These are phyloP conservation scores for Gastrolobium villosum DNA, from an alignment of 306 rosid species.

Conservation along the genomic window DNA sequence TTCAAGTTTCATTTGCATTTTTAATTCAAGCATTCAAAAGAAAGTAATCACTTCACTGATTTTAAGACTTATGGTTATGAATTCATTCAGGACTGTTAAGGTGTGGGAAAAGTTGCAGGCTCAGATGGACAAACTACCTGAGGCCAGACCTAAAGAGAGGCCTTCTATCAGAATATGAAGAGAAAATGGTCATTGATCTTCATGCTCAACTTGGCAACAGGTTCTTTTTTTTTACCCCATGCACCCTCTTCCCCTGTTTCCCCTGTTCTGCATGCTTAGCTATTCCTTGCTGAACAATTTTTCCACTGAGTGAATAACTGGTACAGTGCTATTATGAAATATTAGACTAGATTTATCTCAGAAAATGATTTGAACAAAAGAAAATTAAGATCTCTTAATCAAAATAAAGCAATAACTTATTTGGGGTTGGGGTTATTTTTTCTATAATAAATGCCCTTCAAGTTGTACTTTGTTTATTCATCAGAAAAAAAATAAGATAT, in stretches of 20 bases:
- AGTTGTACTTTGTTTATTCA: conserved; percentile 44
- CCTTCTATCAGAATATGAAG: conserved; percentile 84
- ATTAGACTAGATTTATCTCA: conserved; percentile 32
- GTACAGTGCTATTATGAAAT: neutral
- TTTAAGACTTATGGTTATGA: neutral
- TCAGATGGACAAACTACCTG: conserved; percentile 91
- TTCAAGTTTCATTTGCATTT: conserved; percentile 25
- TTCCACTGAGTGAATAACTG: neutral
- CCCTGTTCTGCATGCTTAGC: conserved; percentile 42
- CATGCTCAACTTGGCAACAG: conserved; percentile 98
- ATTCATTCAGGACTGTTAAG: conserved; percentile 77
- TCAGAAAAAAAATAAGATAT: conserved; percentile 28
- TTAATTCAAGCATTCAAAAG: neutral
- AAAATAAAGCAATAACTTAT: conserved; percentile 8
- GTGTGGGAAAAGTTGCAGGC: conserved; percentile 97
- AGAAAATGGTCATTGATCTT: conserved; percentile 91
- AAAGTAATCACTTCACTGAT: neutral
- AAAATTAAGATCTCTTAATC: neutral
- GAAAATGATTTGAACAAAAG: conserved; percentile 17
- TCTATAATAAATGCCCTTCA: conserved; percentile 39
- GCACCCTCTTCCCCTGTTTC: conserved; percentile 28
- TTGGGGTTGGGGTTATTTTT: conserved; percentile 25
- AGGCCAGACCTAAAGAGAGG: conserved; percentile 97
- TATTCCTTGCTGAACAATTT: neutral
- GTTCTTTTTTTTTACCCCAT: conserved; percentile 46